phyloP scores from a whole-genome alignment of 2,329 filamentous ascomycete genomes.

The Aphanocladium album region DNA sequence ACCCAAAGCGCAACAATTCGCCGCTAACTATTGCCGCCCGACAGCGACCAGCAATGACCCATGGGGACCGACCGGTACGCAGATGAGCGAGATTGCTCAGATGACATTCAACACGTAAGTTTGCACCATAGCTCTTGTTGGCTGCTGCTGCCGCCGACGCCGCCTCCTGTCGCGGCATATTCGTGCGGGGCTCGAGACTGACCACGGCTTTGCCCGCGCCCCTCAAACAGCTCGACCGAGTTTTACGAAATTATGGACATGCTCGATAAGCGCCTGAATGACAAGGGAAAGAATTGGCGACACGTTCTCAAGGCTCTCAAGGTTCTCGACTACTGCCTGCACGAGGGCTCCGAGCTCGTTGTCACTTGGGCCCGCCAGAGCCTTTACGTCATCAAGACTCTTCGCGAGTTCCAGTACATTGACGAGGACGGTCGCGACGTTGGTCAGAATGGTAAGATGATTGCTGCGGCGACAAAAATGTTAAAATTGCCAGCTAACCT shows the following conservation, averaged over 20 bases:
- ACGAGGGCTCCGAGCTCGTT: constrained; percentile 93
- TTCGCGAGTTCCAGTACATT: constrained; percentile 94
- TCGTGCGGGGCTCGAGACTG: constrained; percentile 5
- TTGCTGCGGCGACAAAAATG: background rate
- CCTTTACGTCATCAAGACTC: constrained; percentile 96
- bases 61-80: constrained; percentile 95
- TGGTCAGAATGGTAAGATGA: constrained; percentile 82
- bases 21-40: constrained; percentile 2
- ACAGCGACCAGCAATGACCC: constrained; percentile 96
- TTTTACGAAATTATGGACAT: constrained; percentile 99
- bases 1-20: constrained; percentile 16
- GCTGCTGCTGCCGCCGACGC: background rate
- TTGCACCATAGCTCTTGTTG: background rate
- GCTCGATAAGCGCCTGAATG: constrained; percentile 96
- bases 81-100: constrained; percentile 98
- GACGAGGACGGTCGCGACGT: constrained; percentile 95
- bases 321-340: constrained; percentile 94
- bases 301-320: constrained; percentile 97
- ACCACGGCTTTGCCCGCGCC: background rate
- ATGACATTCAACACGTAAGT: constrained; percentile 96
- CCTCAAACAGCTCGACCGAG: constrained; percentile 68
- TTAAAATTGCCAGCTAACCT: constrained; percentile 11
- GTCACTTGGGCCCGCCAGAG: constrained; percentile 98
- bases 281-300: constrained; percentile 99
- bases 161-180: constrained; percentile 2